A percentile compares a stretch with the other conserved stretches of the same genome.
These are phyloP conservation scores for Blastobotrys elegans DNA, from an alignment of 1,139 yeast species.

Conservation along the genomic window DNA sequence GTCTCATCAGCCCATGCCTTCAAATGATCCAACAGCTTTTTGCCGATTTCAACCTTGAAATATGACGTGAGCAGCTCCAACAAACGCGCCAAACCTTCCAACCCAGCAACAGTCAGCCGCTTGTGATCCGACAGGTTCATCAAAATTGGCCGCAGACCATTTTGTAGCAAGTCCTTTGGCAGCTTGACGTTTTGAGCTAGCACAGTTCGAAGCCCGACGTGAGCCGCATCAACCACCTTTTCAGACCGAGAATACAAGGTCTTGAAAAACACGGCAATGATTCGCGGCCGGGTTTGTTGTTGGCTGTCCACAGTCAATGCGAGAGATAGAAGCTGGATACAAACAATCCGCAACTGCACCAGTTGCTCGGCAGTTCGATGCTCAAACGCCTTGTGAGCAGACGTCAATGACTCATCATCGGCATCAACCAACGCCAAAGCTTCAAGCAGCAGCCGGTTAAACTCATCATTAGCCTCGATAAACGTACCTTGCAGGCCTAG, in stretches of 20 bases:
- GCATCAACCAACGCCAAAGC: constrained; percentile 95
- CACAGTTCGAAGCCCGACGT: constrained; percentile 77
- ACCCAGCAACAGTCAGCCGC: constrained; percentile 79
- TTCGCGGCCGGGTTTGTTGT: constrained; percentile 26
- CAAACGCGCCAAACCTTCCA: constrained; percentile 85
- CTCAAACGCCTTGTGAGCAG: constrained; percentile 79
- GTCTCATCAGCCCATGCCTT: constrained; percentile 96
- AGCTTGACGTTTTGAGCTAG: constrained; percentile 80
- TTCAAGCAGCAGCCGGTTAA: constrained; percentile 77
- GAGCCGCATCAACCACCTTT: constrained; percentile 90
- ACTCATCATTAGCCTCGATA: constrained; percentile 80
- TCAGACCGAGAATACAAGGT: constrained; percentile 82
- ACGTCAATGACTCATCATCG: constrained; percentile 90
- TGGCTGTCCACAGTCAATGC: constrained; percentile 44
- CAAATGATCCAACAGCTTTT: constrained; percentile 84
- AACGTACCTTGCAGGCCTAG: constrained; percentile 76
- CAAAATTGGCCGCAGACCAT: constrained; percentile 90
- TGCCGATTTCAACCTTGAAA: constrained; percentile 94
- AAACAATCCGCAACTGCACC: constrained; percentile 79
- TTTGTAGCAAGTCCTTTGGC: constrained; percentile 89
- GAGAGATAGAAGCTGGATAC: constrained; percentile 75
- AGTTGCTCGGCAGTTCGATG: constrained; percentile 84
- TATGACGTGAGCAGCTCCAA: constrained; percentile 84
- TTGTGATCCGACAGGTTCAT: constrained; percentile 94
- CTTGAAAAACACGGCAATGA: constrained; percentile 90